phyloP scores from a whole-genome alignment of 1,284 basidiomycete genomes.

The Exsudoporus floridanus region DNA sequence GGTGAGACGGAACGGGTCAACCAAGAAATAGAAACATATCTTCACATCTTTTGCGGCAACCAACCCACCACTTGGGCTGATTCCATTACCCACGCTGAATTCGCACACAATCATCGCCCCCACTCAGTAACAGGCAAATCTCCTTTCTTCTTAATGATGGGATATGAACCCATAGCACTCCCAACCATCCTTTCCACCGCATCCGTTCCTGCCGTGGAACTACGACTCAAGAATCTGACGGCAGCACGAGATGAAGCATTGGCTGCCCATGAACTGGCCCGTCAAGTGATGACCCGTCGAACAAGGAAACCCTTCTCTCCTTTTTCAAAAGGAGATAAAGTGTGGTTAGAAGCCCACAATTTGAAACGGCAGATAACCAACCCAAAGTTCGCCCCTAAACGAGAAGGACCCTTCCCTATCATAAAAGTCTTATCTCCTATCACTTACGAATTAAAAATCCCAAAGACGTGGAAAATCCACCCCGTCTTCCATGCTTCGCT shows the following conservation, averaged over 20 bases:
- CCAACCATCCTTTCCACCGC: background rate
- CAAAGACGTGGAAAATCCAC: background rate
- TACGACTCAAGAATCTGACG: background rate
- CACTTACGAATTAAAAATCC: background rate
- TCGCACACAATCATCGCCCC: background rate
- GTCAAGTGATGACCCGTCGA: background rate
- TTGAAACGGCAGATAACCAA: background rate
- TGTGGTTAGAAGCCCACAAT: background rate
- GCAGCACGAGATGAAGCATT: background rate
- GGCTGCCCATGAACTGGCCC: background rate
- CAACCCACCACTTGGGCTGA: background rate
- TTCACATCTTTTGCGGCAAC: background rate
- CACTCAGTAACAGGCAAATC: background rate
- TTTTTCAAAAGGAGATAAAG: background rate
- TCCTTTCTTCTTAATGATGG: background rate
- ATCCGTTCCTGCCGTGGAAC: background rate
- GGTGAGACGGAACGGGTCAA: background rate
- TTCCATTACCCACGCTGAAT: background rate
- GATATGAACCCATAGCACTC: background rate
- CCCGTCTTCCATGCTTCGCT: background rate
- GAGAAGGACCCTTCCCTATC: background rate
- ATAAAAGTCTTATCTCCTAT: background rate
- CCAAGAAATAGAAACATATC: background rate
- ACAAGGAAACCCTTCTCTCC: rapidly evolving
- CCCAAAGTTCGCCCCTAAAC: background rate